Evolutionary conservation across 148 eudicot species (phyloP).

Genomic region (Cornus suecica): DNA sequence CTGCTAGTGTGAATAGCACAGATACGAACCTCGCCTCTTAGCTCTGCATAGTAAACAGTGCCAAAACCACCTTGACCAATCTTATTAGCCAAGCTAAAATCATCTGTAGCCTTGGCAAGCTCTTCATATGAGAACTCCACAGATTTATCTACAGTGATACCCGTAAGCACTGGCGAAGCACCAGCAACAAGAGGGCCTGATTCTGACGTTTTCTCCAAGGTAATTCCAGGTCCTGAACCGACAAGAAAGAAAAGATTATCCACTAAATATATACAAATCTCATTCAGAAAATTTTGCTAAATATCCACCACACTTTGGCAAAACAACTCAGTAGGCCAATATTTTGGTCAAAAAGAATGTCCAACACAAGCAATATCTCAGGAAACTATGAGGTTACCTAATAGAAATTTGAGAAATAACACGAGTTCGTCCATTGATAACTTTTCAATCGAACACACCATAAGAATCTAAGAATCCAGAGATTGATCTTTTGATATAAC

Average conservation of each 20-base stretch:
- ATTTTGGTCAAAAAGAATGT: not conserved
- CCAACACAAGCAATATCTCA: not conserved
- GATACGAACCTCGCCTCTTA: conserved; percentile 56
- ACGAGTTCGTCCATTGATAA: not conserved
- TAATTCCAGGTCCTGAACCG: conserved; percentile 18
- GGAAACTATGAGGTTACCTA: not conserved
- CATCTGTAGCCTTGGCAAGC: conserved; percentile 52
- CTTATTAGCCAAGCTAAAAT: conserved; percentile 42
- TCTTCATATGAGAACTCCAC: conserved; percentile 58
- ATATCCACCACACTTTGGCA: not conserved
- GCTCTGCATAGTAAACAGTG: conserved; percentile 49
- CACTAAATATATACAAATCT: not conserved
- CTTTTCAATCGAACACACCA: not conserved
- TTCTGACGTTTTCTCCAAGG: conserved; percentile 26
- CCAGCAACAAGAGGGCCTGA: conserved; percentile 18
- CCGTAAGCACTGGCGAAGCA: conserved; percentile 24
- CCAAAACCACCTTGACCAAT: conserved; percentile 79
- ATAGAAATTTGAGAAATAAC: not conserved
- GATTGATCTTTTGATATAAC: not conserved
- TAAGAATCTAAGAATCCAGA: not conserved
- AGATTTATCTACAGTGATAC: conserved; percentile 47
- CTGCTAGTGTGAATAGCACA: not conserved
- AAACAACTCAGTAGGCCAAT: not conserved
- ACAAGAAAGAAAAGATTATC: not conserved
- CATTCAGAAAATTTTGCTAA: not conserved